Conservation (phyloP, 2,329 filamentous ascomycete genomes). For the Aspergillus calidoustus region DNA sequence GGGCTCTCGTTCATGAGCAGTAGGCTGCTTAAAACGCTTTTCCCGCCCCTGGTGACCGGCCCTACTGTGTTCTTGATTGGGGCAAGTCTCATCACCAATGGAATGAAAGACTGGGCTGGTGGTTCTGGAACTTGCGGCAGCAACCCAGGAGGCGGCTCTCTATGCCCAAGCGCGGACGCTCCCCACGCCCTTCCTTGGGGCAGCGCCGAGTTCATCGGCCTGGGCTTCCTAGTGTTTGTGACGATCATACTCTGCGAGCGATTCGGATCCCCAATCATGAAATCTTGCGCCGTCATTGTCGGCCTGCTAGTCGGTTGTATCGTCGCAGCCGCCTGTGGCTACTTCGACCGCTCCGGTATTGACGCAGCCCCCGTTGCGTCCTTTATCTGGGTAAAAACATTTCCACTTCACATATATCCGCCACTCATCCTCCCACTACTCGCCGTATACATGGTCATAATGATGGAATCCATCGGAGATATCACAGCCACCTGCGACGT, state of each 20-base stretch:
- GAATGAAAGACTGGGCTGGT: conserved; percentile 72
- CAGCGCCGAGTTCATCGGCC: conserved; percentile 66
- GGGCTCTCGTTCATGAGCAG: conserved; percentile 68
- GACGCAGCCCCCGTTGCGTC: conserved; percentile 64
- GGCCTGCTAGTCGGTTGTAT: conserved; percentile 70
- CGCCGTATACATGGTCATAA: conserved; percentile 63
- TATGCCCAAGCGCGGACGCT: conserved; percentile 64
- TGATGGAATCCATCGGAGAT: conserved; percentile 71
- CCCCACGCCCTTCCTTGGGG: conserved; percentile 67
- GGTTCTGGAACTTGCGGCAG: conserved; percentile 56
- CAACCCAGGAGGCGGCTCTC: conserved; percentile 53
- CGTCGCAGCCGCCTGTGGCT: conserved; percentile 68
- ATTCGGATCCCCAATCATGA: conserved; percentile 73
- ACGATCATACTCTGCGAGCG: conserved; percentile 71
- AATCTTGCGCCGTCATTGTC: conserved; percentile 67
- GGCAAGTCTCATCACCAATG: conserved; percentile 64
- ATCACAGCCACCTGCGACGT: conserved; percentile 72
- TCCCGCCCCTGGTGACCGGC: conserved; percentile 71
- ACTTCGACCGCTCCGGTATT: conserved; percentile 65
- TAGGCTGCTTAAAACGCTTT: conserved; percentile 63
- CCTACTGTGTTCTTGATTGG: conserved; percentile 71
- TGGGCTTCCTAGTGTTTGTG: conserved; percentile 70
- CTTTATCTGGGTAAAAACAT: conserved; percentile 74
- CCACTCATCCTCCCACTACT: conserved; percentile 69
- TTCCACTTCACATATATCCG: conserved; percentile 67